Base-by-base conservation (phyloP, 768 basidiomycete genomes). In the Pholiota molesta region DNA sequence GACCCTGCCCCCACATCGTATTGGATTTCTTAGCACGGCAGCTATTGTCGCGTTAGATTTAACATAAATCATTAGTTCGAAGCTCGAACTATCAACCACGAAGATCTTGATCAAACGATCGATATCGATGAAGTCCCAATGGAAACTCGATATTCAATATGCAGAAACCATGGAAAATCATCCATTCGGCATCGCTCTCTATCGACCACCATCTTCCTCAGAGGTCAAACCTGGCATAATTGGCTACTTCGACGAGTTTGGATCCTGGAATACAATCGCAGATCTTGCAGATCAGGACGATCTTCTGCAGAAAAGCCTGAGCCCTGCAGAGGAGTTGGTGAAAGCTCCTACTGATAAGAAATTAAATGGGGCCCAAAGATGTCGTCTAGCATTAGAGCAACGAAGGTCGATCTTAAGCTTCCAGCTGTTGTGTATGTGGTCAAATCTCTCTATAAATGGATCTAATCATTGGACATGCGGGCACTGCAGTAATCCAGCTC, bases 121-220 rank as follows among this genome's bases (percentile, higher is more conserved):
- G n/a, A n/a, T n/a, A n/a, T n/a, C n/a, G n/a, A 49, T 49, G 47
- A 49, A 49, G 47, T 49, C 47, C 47, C 60, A 62, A 35, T 55
- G 60, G 52, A 61, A 69, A 44, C 62, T 67, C 9, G 66, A 71
- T 57, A 60, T 65, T 39, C 59, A 60, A 51, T 71, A 69, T 44
- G 68, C 70, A 6, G 60, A 66, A 31, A 42, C 69, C 10, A 71
- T 71, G 70, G 37, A 59, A 33, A 62, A 71, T 59, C 70, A 71
- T 53, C 70, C 70, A 2, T 71, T 64, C 51, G 70, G 70, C 17
- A 62, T 71, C 14, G 70, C 68, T 23, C 59, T 71, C 9, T 71
- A 68, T 52, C 57, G 64, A 29, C 70, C 70, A 7, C 58, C 62
- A 13, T 45, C 63, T 19, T 40, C 37, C 17, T 59, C 60, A 0